A percentile compares a stretch with the other conserved stretches of the same genome.
Evolutionary conservation across 2,329 filamentous ascomycete species (phyloP).

Genomic region (Oidium heveae): DNA sequence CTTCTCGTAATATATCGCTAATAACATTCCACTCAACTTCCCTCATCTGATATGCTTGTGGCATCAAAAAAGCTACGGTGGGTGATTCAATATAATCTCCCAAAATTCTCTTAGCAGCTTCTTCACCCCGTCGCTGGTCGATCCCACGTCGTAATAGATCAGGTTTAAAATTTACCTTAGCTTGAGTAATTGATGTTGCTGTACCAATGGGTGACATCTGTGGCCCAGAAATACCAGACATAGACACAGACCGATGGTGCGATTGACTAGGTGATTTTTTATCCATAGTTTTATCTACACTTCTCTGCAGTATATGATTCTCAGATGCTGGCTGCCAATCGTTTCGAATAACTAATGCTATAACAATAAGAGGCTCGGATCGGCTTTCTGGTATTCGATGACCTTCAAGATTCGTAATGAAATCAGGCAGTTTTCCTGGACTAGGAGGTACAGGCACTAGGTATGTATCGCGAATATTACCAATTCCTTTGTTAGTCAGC

Average conservation of each 20-base stretch:
- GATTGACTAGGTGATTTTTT: slow-evolving; percentile 15
- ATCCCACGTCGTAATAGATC: slow-evolving; percentile 17
- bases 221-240: slow-evolving; percentile 20
- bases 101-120: slow-evolving; percentile 34
- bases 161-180: slow-evolving; percentile 8
- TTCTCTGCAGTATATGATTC: slow-evolving; percentile 1
- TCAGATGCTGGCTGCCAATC: slow-evolving; percentile 14
- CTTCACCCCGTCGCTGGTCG: slow-evolving; percentile 28
- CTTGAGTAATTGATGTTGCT: neutral
- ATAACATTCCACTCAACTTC: slow-evolving; percentile 53
- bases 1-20: slow-evolving; percentile 18
- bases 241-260: slow-evolving; percentile 20
- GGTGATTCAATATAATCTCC: slow-evolving; percentile 34
- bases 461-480: slow-evolving; percentile 72
- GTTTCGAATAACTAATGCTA: slow-evolving; percentile 63
- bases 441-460: slow-evolving; percentile 64
- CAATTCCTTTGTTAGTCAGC: slow-evolving; percentile 46
- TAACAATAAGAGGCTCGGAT: slow-evolving; percentile 51
- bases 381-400: slow-evolving; percentile 50
- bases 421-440: slow-evolving; percentile 47
- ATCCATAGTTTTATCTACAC: slow-evolving; percentile 7
- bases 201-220: slow-evolving; percentile 27
- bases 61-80: slow-evolving; percentile 42
- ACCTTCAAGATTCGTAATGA: slow-evolving; percentile 69
- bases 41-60: slow-evolving; percentile 41